Evolutionary conservation across 352 stramenopile species (phyloP).

Genomic region (Aphanomyces cochlioides): DNA sequence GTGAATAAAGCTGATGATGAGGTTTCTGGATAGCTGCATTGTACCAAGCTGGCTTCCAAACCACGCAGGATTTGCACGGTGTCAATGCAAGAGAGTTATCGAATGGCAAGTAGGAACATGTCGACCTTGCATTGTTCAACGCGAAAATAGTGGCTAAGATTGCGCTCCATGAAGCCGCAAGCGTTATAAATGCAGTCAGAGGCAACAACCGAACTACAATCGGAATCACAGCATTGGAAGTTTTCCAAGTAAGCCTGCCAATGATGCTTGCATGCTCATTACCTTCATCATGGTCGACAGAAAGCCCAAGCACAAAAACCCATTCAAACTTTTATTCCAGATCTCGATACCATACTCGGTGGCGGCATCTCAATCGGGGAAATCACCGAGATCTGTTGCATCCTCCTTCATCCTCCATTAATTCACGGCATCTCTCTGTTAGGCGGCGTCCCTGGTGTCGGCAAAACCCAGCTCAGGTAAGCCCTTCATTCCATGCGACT

Average conservation of each 20-base stretch:
- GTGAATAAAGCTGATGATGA: background rate
- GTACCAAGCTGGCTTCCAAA: slow-evolving; percentile 28
- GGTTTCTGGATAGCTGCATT: slow-evolving; percentile 2
- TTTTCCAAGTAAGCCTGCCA: slow-evolving; percentile 7
- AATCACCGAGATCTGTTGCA: slow-evolving; percentile 71
- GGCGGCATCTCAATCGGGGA: slow-evolving; percentile 64
- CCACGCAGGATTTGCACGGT: slow-evolving; percentile 10
- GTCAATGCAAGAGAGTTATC: slow-evolving; percentile 17
- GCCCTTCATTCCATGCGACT: background rate
- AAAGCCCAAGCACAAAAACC: slow-evolving; percentile 9
- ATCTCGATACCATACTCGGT: slow-evolving; percentile 56
- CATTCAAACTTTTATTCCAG: slow-evolving; percentile 34
- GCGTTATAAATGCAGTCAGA: slow-evolving; percentile 12
- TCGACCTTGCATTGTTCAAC: background rate
- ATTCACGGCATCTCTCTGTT: background rate
- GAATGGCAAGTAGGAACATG: slow-evolving; percentile 11
- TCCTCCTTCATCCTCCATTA: background rate
- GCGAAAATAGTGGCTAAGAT: slow-evolving; percentile 12
- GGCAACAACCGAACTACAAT: background rate
- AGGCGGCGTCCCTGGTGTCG: slow-evolving; percentile 63
- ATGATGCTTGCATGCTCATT: background rate
- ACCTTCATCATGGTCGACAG: background rate
- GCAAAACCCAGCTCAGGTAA: slow-evolving; percentile 76
- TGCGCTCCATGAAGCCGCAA: slow-evolving; percentile 18
- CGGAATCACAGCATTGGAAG: slow-evolving; percentile 17